Evolutionary conservation across 805 yeast species (phyloP).

Genomic region (Yamadazyma phyllophila): DNA sequence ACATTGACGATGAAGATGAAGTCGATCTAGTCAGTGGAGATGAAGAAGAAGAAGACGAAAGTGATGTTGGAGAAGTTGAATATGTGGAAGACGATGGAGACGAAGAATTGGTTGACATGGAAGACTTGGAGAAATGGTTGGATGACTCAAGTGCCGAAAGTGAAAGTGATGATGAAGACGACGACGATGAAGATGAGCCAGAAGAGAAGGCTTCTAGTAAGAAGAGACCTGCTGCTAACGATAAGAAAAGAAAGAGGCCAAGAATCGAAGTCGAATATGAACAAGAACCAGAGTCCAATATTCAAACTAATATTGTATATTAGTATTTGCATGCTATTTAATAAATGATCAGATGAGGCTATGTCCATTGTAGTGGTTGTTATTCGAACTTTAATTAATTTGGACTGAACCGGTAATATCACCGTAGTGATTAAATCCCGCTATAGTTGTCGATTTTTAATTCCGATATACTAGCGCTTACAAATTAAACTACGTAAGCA

Average conservation of each 20-base stretch:
- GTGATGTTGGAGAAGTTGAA: conserved; percentile 75
- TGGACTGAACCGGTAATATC: too few relatives aligned
- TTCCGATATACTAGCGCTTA: too few relatives aligned
- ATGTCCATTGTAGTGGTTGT: neutral
- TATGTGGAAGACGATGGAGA: conserved; percentile 90
- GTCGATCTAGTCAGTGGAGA: conserved; percentile 48
- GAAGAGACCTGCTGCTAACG: conserved; percentile 42
- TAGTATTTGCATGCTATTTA: conserved; percentile 4
- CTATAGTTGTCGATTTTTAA: too few relatives aligned
- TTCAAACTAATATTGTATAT: conserved; percentile 16
- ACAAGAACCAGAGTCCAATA: conserved; percentile 23
- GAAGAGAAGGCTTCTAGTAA: conserved; percentile 30
- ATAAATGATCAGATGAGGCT: conserved; percentile 1
- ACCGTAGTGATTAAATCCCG: too few relatives aligned
- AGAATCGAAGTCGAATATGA: conserved; percentile 84
- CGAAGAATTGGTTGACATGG: conserved; percentile 87
- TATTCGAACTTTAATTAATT: neutral
- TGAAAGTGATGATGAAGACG: conserved; percentile 32
- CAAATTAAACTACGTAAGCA: too few relatives aligned
- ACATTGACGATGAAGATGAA: conserved; percentile 55
- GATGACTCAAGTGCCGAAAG: conserved; percentile 42
- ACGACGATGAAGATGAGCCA: conserved; percentile 40
- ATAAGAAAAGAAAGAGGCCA: conserved; percentile 32
- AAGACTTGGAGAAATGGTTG: conserved; percentile 88
- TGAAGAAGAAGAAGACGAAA: conserved; percentile 34